A percentile compares a stretch with the other conserved stretches of the same genome.
phyloP scores from a whole-genome alignment of 306 rosid species.

The Macrotyloma uniflorum region DNA sequence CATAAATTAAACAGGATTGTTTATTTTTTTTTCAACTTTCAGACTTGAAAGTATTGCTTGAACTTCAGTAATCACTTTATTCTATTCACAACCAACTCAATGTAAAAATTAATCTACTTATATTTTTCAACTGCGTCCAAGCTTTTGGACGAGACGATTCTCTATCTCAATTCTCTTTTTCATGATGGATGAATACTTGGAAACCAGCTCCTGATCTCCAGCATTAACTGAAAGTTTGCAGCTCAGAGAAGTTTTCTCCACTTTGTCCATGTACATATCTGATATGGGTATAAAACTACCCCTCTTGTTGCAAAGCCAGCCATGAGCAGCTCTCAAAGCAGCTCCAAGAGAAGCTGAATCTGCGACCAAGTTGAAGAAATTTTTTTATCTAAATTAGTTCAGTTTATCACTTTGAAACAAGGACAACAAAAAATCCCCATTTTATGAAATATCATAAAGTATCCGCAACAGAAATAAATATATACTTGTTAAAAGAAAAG shows the following conservation, averaged over 20 bases:
- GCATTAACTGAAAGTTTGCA: conserved; percentile 71
- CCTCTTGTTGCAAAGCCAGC: conserved; percentile 75
- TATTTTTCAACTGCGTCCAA: conserved; percentile 60
- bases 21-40: not conserved
- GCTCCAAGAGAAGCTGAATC: conserved; percentile 99
- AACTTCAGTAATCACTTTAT: conserved; percentile 2
- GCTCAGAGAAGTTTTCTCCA: conserved; percentile 68
- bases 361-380: conserved; percentile 40
- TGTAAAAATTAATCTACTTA: not conserved
- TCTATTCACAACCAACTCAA: conserved; percentile 5
- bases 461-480: not conserved
- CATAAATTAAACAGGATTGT: not conserved
- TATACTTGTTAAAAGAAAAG: not conserved
- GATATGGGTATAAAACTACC: conserved; percentile 76
- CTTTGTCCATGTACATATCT: conserved; percentile 64
- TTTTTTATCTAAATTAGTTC: conserved; percentile 4
- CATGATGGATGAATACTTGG: conserved; percentile 64
- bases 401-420: not conserved
- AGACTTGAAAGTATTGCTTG: not conserved
- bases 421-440: not conserved
- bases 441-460: not conserved
- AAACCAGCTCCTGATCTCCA: conserved; percentile 58
- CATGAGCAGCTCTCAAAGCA: conserved; percentile 96
- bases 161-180: conserved; percentile 88
- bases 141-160: conserved; percentile 67